Conservation (phyloP, 306 rosid species). For the Quercus bicolor region DNA sequence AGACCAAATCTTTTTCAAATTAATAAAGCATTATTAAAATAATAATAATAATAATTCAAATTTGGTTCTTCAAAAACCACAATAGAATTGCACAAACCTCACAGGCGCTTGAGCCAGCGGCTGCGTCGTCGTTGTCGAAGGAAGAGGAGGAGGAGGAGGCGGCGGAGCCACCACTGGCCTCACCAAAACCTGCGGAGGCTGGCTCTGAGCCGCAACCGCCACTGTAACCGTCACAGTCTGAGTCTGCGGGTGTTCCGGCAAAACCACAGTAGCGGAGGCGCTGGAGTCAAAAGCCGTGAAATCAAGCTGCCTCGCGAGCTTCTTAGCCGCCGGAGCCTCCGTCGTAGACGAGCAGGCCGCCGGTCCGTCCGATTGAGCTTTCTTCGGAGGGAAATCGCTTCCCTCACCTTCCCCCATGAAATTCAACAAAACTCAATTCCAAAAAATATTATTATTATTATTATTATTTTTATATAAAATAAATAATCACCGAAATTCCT, state of each 20-base stretch:
- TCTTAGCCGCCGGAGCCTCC: slow-evolving; percentile 78
- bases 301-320: slow-evolving; percentile 94
- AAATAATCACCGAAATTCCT: slow-evolving; percentile 11
- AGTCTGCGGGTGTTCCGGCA: slow-evolving; percentile 42
- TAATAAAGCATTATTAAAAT: neutral
- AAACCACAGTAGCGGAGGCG: slow-evolving; percentile 31
- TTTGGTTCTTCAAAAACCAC: neutral
- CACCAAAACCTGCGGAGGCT: slow-evolving; percentile 22
- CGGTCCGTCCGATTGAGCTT: slow-evolving; percentile 43
- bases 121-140: slow-evolving; percentile 20
- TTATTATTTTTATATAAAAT: too few relatives aligned
- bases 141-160: too few relatives aligned
- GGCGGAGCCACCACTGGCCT: slow-evolving; percentile 42
- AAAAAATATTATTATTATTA: too few relatives aligned
- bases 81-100: slow-evolving; percentile 32
- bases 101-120: slow-evolving; percentile 41
- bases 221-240: slow-evolving; percentile 12
- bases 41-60: neutral
- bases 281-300: slow-evolving; percentile 67
- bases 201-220: slow-evolving; percentile 20
- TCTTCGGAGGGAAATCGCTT: slow-evolving; percentile 48
- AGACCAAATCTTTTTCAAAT: neutral
- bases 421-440: slow-evolving; percentile 27
- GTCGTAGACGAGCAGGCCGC: slow-evolving; percentile 28
- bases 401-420: slow-evolving; percentile 87